phyloP scores from a whole-genome alignment of 441 rosid genomes.

The Corymbia calophylla region DNA sequence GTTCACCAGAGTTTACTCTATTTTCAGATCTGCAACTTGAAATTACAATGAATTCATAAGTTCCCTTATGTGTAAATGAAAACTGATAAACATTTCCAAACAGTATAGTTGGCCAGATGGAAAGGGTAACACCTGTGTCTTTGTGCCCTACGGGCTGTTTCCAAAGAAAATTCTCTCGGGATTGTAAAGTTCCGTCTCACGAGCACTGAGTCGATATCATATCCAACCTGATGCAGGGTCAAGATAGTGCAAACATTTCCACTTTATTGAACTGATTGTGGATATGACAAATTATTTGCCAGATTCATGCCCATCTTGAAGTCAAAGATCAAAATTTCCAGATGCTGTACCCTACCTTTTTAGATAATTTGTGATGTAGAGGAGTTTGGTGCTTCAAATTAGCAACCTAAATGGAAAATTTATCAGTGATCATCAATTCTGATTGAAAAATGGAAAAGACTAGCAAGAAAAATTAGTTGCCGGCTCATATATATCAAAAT shows the following conservation, averaged over 20 bases:
- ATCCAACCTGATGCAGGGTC: slow-evolving; percentile 28
- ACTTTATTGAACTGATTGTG: neutral
- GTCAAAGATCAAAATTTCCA: neutral
- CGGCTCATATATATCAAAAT: neutral
- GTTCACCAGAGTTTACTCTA: slow-evolving; percentile 25
- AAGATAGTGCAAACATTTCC: neutral
- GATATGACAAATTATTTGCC: neutral
- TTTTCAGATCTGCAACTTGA: slow-evolving; percentile 44
- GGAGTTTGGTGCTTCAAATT: slow-evolving; percentile 46
- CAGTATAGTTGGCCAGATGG: neutral
- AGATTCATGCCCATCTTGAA: neutral
- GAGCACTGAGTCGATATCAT: slow-evolving; percentile 12
- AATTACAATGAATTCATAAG: neutral
- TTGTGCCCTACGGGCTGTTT: slow-evolving; percentile 67
- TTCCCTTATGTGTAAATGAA: neutral
- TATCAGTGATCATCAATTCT: neutral
- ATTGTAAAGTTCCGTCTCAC: slow-evolving; percentile 53
- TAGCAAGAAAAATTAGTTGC: neutral
- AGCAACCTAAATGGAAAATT: slow-evolving; percentile 37
- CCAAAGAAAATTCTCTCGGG: slow-evolving; percentile 69
- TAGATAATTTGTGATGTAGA: slow-evolving; percentile 52
- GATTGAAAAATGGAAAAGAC: neutral
- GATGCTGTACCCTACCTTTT: slow-evolving; percentile 26
- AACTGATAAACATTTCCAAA: neutral
- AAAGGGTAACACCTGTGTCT: slow-evolving; percentile 34